These are phyloP conservation scores for Umbelopsis sp. DNA, from an alignment of 192 early-diverging fungal genomes.

Conservation along the genomic window DNA sequence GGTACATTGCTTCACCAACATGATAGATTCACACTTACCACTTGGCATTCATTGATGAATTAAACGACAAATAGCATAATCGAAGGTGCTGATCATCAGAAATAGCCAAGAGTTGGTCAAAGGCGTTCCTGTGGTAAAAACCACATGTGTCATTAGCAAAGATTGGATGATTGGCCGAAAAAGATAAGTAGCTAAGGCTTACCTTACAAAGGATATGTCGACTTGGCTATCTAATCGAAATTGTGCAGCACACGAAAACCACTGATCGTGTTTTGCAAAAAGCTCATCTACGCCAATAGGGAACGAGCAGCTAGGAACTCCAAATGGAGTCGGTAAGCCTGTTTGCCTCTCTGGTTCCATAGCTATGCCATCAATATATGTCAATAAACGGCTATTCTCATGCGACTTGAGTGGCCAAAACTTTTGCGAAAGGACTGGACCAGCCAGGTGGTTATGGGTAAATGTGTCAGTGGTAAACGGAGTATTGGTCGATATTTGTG, in stretches of 20 bases:
- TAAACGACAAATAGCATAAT: slow-evolving; percentile 46
- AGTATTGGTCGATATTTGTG: slow-evolving; percentile 34
- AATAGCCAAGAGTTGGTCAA: slow-evolving; percentile 46
- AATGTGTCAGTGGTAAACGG: slow-evolving; percentile 44
- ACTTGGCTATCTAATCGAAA: slow-evolving; percentile 1
- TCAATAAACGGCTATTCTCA: background rate
- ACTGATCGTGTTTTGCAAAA: slow-evolving; percentile 30
- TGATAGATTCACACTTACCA: slow-evolving; percentile 18
- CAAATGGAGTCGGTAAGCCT: slow-evolving; percentile 19
- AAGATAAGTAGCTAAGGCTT: background rate
- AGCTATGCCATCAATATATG: slow-evolving; percentile 28
- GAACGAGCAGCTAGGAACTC: slow-evolving; percentile 35
- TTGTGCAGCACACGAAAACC: slow-evolving; percentile 31
- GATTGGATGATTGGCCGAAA: no score
- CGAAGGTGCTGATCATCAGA: slow-evolving; percentile 34
- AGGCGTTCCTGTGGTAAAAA: slow-evolving; percentile 39
- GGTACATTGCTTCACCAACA: background rate
- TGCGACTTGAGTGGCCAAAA: background rate
- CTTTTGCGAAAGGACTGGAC: slow-evolving; percentile 24
- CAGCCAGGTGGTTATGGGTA: slow-evolving; percentile 36
- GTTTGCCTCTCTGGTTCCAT: slow-evolving; percentile 37
- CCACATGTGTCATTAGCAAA: background rate
- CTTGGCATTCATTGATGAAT: slow-evolving; percentile 39
- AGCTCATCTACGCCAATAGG: slow-evolving; percentile 37
- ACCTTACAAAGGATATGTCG: slow-evolving; percentile 40